Conservation (phyloP, 2,329 filamentous ascomycete species). For the Nemania serpens region DNA sequence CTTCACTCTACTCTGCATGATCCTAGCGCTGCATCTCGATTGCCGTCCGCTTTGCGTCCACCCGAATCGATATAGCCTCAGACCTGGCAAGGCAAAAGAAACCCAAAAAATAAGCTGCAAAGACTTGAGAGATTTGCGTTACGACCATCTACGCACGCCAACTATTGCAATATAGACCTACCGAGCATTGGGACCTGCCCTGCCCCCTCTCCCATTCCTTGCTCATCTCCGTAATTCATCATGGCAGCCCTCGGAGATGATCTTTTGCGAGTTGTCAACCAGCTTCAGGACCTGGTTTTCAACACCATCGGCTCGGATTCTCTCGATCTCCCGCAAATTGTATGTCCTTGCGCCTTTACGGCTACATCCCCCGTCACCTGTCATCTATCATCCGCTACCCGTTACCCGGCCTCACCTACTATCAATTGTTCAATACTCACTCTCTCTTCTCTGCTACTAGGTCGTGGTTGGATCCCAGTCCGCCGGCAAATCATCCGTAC, state of each 20-base stretch:
- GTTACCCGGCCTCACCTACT: neutral
- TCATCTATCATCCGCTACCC: neutral
- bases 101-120: conserved; percentile 4
- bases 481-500: conserved; percentile 95
- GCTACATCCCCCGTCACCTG: conserved; percentile 12
- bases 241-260: conserved; percentile 98
- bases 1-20: neutral
- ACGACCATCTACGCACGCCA: conserved; percentile 7
- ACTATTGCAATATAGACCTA: neutral
- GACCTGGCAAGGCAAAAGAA: conserved; percentile 1
- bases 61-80: conserved; percentile 4
- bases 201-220: neutral
- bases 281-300: conserved; percentile 97
- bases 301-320: conserved; percentile 99
- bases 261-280: conserved; percentile 93
- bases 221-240: conserved; percentile 31
- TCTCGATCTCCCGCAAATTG: conserved; percentile 95
- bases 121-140: conserved; percentile 13
- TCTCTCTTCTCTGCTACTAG: conserved; percentile 51
- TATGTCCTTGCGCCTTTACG: conserved; percentile 53
- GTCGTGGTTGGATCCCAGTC: conserved; percentile 98
- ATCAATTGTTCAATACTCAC: conserved; percentile 20
- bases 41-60: neutral
- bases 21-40: conserved; percentile 1
- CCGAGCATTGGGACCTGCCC: neutral